These are phyloP conservation scores for Gossypium sturtianum DNA, from an alignment of 345 rosid species.

Conservation along the genomic window DNA sequence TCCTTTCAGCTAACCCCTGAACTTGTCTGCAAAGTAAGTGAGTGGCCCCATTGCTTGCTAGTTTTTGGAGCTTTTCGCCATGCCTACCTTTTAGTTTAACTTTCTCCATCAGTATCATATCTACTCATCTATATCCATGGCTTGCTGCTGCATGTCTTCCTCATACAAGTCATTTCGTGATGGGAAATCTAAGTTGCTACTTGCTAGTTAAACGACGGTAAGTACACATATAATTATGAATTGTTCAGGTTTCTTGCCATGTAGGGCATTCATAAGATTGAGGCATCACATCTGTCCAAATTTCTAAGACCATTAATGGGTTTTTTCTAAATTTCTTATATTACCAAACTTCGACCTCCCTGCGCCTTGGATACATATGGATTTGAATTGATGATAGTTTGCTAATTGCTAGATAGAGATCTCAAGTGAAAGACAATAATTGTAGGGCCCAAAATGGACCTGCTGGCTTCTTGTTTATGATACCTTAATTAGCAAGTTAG, in stretches of 20 bases:
- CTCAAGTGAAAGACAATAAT: not conserved
- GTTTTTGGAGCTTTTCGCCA: not conserved
- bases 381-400: conserved; percentile 5
- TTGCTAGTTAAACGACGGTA: not conserved
- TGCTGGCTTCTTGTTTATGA: conserved; percentile 13
- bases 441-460: conserved; percentile 18
- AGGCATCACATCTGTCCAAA: not conserved
- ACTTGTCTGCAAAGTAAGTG: conserved; percentile 11
- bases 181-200: not conserved
- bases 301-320: not conserved
- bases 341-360: not conserved
- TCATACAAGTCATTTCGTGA: conserved; percentile 2
- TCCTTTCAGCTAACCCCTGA: conserved; percentile 2
- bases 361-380: not conserved
- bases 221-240: not conserved
- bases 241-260: conserved; percentile 9
- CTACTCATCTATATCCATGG: not conserved
- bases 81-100: not conserved
- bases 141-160: not conserved
- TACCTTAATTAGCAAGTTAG: not conserved
- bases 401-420: not conserved
- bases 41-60: not conserved
- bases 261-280: conserved; percentile 2
- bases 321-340: not conserved
- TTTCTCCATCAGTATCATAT: not conserved